Percentiles rank a stretch among this genome's conserved stretches.
Conservation (phyloP, 1,284 basidiomycete genomes). For the Coriolopsis trogii region DNA sequence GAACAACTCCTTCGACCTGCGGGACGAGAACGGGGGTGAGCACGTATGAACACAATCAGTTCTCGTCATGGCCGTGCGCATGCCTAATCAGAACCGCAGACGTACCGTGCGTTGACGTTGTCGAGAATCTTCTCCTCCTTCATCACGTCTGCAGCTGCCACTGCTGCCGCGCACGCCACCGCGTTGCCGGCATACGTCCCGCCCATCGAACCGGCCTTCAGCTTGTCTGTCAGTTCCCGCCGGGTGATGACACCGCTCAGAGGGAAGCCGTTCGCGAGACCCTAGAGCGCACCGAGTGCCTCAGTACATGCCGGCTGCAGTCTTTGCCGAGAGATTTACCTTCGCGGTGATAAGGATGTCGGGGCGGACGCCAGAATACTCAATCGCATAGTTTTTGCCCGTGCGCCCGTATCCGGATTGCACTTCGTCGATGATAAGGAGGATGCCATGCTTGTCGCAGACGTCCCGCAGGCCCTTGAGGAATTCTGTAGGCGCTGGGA, state of each 20-base stretch:
- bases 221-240: constrained; percentile 81
- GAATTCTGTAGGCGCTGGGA: constrained; percentile 84
- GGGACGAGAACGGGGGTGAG: background rate
- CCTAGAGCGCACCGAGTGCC: constrained; percentile 44
- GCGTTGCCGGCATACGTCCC: constrained; percentile 93
- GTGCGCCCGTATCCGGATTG: constrained; percentile 92
- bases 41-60: background rate
- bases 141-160: constrained; percentile 81
- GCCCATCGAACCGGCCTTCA: constrained; percentile 84
- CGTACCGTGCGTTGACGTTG: constrained; percentile 76
- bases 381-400: constrained; percentile 83
- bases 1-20: constrained; percentile 76
- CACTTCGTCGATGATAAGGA: constrained; percentile 87
- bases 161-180: constrained; percentile 86
- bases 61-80: no score
- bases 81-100: constrained; percentile 7
- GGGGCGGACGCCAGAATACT: constrained; percentile 81
- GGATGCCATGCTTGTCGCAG: constrained; percentile 86
- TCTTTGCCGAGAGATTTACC: constrained; percentile 37
- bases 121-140: constrained; percentile 76
- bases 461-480: constrained; percentile 79
- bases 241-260: constrained; percentile 84
- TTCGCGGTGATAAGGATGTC: constrained; percentile 93
- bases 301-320: background rate
- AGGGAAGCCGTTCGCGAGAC: constrained; percentile 94